These are phyloP conservation scores for Lactuca saligna DNA, from an alignment of 129 eudicot genomes.

Conservation along the genomic window DNA sequence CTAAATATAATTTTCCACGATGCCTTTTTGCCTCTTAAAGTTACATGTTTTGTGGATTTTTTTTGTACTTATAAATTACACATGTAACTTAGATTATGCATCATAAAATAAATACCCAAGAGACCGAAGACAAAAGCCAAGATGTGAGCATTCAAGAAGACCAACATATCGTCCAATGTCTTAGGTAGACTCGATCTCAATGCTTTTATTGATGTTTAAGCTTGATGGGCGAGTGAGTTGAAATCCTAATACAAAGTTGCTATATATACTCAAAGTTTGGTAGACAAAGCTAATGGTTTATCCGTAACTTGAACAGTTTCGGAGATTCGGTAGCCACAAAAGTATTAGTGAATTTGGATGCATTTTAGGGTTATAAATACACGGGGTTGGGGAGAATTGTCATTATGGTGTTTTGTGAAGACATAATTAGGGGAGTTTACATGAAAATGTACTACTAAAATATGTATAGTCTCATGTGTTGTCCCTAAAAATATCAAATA, in stretches of 20 bases:
- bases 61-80: not conserved
- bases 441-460: conserved; percentile 9
- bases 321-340: conserved; percentile 25
- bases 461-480: conserved; percentile 10
- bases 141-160: conserved; percentile 29
- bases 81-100: not conserved
- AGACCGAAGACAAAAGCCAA: conserved; percentile 52
- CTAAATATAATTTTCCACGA: not conserved
- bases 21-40: not conserved
- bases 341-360: conserved; percentile 20
- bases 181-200: conserved; percentile 28
- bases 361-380: conserved; percentile 13
- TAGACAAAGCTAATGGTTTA: not conserved
- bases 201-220: conserved; percentile 8
- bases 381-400: conserved; percentile 24
- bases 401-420: conserved; percentile 10
- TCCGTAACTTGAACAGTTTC: conserved; percentile 17
- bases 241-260: not conserved
- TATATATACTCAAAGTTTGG: conserved; percentile 33
- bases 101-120: conserved; percentile 32
- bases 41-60: not conserved
- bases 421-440: conserved; percentile 19
- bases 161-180: conserved; percentile 29
- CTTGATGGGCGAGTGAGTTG: conserved; percentile 33
- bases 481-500: not conserved